Conservation (phyloP, 2,329 filamentous ascomycete genomes). For the Thielaviopsis musarum region DNA sequence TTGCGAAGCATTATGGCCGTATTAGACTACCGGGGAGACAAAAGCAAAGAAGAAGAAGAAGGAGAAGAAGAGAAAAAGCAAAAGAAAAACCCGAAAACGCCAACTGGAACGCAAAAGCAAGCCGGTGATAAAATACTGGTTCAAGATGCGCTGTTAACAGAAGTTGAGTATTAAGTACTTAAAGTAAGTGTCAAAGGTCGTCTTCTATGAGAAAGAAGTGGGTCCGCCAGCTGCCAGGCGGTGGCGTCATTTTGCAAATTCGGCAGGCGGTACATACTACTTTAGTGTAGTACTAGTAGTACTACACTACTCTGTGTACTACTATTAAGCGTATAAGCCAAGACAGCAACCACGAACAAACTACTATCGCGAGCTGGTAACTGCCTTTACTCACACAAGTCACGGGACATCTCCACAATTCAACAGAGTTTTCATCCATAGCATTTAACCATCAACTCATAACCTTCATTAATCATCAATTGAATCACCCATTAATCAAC, state of each 20-base stretch:
- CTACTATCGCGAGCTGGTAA: not conserved
- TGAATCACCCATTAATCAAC: too few relatives aligned
- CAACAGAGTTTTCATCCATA: not conserved
- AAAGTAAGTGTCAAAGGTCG: not conserved
- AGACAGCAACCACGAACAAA: not conserved
- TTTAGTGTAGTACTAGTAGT: not conserved
- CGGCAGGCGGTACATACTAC: not conserved
- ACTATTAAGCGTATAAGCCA: not conserved
- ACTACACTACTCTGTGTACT: not conserved
- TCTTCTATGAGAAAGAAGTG: conserved; percentile 5
- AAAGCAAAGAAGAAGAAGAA: not conserved
- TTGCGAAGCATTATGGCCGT: conserved; percentile 47
- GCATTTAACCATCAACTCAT: too few relatives aligned
- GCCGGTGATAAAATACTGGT: too few relatives aligned
- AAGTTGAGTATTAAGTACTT: not conserved
- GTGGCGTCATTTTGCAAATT: conserved; percentile 10
- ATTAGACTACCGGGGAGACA: too few relatives aligned
- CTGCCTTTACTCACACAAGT: too few relatives aligned
- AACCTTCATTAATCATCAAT: not conserved
- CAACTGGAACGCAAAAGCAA: not conserved
- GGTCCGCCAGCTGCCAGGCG: not conserved
- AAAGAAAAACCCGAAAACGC: not conserved
- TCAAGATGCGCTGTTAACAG: too few relatives aligned
- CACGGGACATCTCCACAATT: not conserved
- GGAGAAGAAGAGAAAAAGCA: not conserved